These are phyloP conservation scores for Oleoguttula mirabilis DNA, from an alignment of 495 filamentous ascomycete genomes.

Conservation along the genomic window DNA sequence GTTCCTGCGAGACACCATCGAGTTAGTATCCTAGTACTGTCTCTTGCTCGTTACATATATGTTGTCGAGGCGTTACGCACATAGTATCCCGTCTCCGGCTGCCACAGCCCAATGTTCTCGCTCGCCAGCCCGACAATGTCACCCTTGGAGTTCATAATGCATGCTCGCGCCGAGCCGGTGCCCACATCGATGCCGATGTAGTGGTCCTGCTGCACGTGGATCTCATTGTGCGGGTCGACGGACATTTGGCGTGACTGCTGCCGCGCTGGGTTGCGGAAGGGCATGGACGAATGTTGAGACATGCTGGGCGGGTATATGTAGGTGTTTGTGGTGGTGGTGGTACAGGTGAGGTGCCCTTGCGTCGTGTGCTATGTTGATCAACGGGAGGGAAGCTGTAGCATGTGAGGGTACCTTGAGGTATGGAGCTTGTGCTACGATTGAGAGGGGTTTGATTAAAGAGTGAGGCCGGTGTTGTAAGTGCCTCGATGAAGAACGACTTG, in stretches of 20 bases:
- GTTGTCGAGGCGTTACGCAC: slow-evolving; percentile 35
- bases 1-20: no score
- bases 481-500: no score
- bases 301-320: slow-evolving; percentile 5
- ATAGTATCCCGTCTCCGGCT: slow-evolving; percentile 83
- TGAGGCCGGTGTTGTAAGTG: no score
- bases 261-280: slow-evolving; percentile 17
- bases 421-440: no score
- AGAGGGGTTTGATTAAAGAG: no score
- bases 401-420: no score
- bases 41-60: background rate
- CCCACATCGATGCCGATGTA: slow-evolving; percentile 95
- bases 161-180: slow-evolving; percentile 87
- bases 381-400: no score
- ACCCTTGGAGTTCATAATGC: slow-evolving; percentile 79
- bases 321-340: background rate
- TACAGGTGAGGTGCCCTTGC: background rate
- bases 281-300: background rate
- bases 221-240: slow-evolving; percentile 43
- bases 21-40: background rate
- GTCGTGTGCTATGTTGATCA: no score
- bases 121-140: slow-evolving; percentile 87
- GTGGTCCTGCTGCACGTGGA: slow-evolving; percentile 44
- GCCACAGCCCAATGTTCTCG: slow-evolving; percentile 87
- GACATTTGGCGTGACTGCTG: slow-evolving; percentile 43